Conservation (phyloP, 495 filamentous ascomycete species). For the Parachaetomium inaequale region DNA sequence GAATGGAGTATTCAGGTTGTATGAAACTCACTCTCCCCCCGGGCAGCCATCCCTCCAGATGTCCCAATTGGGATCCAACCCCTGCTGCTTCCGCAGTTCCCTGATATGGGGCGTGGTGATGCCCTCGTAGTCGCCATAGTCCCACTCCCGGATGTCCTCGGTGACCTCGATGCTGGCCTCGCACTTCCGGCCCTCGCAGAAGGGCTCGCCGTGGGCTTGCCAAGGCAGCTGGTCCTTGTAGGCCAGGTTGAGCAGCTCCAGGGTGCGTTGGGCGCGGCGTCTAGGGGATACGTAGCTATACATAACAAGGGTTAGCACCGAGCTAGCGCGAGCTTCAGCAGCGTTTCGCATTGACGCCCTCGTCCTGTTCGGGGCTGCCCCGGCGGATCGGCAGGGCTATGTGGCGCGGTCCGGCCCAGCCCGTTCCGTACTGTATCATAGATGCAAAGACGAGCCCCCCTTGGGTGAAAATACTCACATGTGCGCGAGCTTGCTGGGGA, state of each 20-base stretch:
- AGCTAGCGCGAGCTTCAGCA: too few species aligned
- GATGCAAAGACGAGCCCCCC: too few species aligned
- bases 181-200: constrained; percentile 34
- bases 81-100: constrained; percentile 54
- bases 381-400: background rate
- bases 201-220: constrained; percentile 38
- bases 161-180: constrained; percentile 60
- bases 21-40: constrained; percentile 56
- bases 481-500: constrained; percentile 73
- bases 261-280: constrained; percentile 76
- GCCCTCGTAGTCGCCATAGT: constrained; percentile 94
- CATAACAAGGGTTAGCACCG: background rate
- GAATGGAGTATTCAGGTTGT: background rate
- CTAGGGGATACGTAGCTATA: constrained; percentile 80
- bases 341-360: too few species aligned
- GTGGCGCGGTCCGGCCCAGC: too few species aligned
- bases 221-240: constrained; percentile 45
- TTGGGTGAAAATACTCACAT: too few species aligned
- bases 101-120: constrained; percentile 72
- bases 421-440: background rate
- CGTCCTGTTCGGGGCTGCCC: too few species aligned
- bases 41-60: constrained; percentile 83
- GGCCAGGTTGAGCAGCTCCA: constrained; percentile 72
- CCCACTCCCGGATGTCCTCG: constrained; percentile 85
- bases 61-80: constrained; percentile 62